Evolutionary conservation across 75 land plant species (phyloP), one percentile per base, ranked within the genome.

Genomic region (Chamaecyparis obtusa): DNA sequence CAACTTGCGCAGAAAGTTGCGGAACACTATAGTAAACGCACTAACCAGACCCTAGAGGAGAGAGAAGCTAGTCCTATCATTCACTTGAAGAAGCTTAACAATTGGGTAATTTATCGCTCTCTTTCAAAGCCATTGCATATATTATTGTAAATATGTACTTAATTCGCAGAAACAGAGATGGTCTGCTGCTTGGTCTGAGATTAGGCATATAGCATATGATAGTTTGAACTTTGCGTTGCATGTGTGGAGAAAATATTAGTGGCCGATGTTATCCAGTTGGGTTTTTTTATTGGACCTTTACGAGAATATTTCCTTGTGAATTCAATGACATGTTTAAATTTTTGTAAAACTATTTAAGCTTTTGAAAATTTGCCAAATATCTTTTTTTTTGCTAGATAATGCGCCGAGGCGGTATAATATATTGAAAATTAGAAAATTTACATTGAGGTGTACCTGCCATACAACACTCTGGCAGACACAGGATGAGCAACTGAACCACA

Each of bases 31-130:
- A 97, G 99, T 89, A 90, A 91, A 1, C 90, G 99, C 46, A 91
- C 94, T 4, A 97, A 97, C 86, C 99, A 97, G 87, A 95, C 99
- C 10, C 86, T 98, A 82, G 97, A 97, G 88, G 96, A 97, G 88
- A 91, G 99, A 43, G 99, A 97, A 88, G 94, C 96, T 13, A 97
- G 99, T 89, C 97, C 97, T 13, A 97, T 97, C 41, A 96, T 97
- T 81, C 98, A 97, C 86, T 85, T 97, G 91, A 97, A 97, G 92
- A 97, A 97, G 89, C 99, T 97, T 46, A 97, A 97, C 87, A 97
- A 97, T 56, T 97, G 99, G 99, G 98, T 95, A 89, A 30, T 44
- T 69, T 30, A 33, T 86, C 27, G 3, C 51, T 64, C 19, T 21
- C 76, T 82, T 86, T 87, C 4, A 55, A 69, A 33, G 6, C 33